Percentiles rank a stretch among this genome's conserved stretches.
Conservation (phyloP, 106 monocot genomes). For the Dendrobium nobile region DNA sequence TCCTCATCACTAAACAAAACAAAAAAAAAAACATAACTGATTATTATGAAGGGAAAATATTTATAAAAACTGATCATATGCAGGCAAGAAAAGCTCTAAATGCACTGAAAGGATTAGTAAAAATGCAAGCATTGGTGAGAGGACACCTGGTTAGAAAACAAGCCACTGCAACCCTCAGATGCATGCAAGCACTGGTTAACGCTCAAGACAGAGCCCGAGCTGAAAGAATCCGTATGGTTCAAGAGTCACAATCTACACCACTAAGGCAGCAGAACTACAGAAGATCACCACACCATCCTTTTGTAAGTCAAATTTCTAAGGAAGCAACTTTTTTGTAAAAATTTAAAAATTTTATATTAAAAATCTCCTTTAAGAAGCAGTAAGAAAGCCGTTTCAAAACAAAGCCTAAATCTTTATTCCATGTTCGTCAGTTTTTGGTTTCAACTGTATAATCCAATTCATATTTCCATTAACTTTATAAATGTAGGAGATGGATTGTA, state of each 20-base stretch:
- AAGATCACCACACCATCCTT: constrained; percentile 36
- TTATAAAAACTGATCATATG: not conserved
- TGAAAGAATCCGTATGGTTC: constrained; percentile 27
- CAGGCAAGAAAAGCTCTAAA: constrained; percentile 70
- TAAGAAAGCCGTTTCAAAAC: no score
- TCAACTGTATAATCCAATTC: not conserved
- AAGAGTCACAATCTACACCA: constrained; percentile 13
- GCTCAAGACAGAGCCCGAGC: constrained; percentile 38
- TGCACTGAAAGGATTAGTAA: constrained; percentile 63
- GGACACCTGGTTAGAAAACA: constrained; percentile 60
- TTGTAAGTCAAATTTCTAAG: constrained; percentile 26
- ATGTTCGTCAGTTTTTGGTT: not conserved
- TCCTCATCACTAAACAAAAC: no score
- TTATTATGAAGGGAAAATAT: no score
- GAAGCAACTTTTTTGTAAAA: no score
- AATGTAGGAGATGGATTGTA: constrained; percentile 46
- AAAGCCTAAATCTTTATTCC: no score
- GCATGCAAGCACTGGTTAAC: constrained; percentile 44
- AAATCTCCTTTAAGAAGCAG: no score
- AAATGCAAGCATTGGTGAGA: constrained; percentile 63
- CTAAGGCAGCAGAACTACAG: constrained; percentile 10
- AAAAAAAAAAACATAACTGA: no score
- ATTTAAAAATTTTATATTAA: no score
- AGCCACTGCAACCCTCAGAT: constrained; percentile 33
- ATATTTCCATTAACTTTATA: not conserved